Evolutionary conservation across 2,329 filamentous ascomycete genomes (phyloP).

Genomic region (Colletotrichum chlorophyti): DNA sequence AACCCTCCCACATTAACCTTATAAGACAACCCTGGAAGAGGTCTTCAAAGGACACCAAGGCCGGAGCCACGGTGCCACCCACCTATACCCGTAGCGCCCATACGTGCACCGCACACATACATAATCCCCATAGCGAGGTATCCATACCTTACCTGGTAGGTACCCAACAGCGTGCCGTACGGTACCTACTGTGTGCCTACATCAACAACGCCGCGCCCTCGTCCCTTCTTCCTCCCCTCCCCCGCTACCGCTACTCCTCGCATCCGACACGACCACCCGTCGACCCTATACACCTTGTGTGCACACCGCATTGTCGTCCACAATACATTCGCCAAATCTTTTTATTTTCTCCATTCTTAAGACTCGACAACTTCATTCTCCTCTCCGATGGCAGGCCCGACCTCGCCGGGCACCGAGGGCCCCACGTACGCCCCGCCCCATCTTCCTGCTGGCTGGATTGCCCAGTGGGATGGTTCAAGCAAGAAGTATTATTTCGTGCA

Average conservation of each 20-base stretch:
- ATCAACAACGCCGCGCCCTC: slow-evolving; percentile 7
- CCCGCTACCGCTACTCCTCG: slow-evolving; percentile 5
- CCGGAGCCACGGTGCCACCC: no score
- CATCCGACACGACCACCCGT: neutral
- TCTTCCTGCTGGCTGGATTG: slow-evolving; percentile 71
- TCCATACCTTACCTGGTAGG: no score
- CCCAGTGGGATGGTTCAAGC: slow-evolving; percentile 70
- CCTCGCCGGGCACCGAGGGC: slow-evolving; percentile 64
- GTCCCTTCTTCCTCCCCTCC: neutral
- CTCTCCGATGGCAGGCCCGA: slow-evolving; percentile 59
- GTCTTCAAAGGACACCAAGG: no score
- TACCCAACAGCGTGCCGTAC: neutral
- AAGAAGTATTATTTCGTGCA: slow-evolving; percentile 77
- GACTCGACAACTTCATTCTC: neutral
- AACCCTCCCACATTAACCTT: no score
- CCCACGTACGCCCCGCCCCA: slow-evolving; percentile 66
- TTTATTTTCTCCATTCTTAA: neutral
- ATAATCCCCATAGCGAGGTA: no score
- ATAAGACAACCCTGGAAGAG: no score
- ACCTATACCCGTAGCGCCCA: no score
- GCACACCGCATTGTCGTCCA: neutral
- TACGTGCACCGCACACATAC: no score
- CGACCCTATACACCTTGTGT: slow-evolving; percentile 11
- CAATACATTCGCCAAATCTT: neutral
- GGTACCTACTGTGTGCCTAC: slow-evolving; percentile 4